Evolutionary conservation across 805 yeast species (phyloP), one percentile per base, ranked within the genome.

Genomic region (Sungouiella blattae): DNA sequence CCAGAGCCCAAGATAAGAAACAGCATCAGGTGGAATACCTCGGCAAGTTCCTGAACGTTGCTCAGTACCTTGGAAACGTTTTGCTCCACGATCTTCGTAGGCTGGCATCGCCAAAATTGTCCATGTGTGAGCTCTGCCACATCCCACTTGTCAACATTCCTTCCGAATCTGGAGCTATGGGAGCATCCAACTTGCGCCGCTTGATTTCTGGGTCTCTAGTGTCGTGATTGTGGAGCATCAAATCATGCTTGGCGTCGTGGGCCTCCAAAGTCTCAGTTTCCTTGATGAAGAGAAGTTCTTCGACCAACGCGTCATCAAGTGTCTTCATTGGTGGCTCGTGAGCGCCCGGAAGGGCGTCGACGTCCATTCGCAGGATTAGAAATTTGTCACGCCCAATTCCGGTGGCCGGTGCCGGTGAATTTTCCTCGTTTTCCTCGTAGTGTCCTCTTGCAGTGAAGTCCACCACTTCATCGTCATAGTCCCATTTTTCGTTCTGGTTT

Each of bases 1-100:
- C n/a, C n/a, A n/a, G n/a, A n/a, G n/a, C n/a, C n/a, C n/a, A n/a
- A n/a, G n/a, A n/a, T n/a, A n/a, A n/a, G n/a, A n/a, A n/a, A n/a
- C n/a, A n/a, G n/a, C n/a, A n/a, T n/a, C n/a, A n/a, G n/a, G n/a
- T n/a, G n/a, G n/a, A n/a, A n/a, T n/a, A n/a, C n/a, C n/a, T n/a
- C n/a, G n/a, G n/a, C n/a, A n/a, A n/a, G n/a, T n/a, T n/a, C n/a
- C n/a, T n/a, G n/a, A n/a, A n/a, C n/a, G n/a, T n/a, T n/a, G n/a
- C n/a, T 11, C 18, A 20, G 14, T 29, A 5, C 33, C 25, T 6
- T 52, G 51, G 20, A 51, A 33, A 1, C 26, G 7, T 11, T 26
- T 33, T 4, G 40, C 36, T 30, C 26, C 28, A 14, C 17, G 18
- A 18, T 3, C 11, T 4, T 5, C 23, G 21, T 11, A 28, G 31